phyloP scores from a whole-genome alignment of 192 early-diverging fungal genomes.

The Rhizophagus clarus region DNA sequence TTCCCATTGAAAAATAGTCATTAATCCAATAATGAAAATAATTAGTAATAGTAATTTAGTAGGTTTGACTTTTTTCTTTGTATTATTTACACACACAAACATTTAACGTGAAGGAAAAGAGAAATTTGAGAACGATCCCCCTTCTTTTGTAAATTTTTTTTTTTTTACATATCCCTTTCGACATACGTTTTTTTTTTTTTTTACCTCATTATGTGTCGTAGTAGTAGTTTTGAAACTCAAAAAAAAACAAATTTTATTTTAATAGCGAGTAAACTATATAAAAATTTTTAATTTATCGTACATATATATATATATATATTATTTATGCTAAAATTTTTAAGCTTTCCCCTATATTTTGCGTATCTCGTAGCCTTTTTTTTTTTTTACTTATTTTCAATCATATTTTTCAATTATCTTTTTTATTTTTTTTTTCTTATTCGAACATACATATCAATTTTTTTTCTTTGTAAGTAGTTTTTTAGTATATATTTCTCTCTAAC shows the following conservation, averaged over 20 bases:
- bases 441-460: no score
- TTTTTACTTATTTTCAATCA: neutral
- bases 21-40: no score
- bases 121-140: neutral
- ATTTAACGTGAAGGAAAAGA: no score
- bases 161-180: neutral
- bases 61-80: neutral
- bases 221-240: neutral
- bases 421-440: no score
- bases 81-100: neutral
- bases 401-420: no score
- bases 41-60: no score
- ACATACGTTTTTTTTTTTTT: no score
- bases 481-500: neutral
- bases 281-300: neutral
- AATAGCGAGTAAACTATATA: neutral
- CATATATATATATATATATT: neutral
- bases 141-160: neutral
- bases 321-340: neutral
- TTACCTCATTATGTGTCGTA: no score
- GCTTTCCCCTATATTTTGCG: neutral
- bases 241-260: neutral
- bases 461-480: neutral
- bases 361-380: neutral
- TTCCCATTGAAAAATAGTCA: no score